Base-by-base conservation (phyloP, 2,329 filamentous ascomycete species). In the Talaromyces sp. region DNA sequence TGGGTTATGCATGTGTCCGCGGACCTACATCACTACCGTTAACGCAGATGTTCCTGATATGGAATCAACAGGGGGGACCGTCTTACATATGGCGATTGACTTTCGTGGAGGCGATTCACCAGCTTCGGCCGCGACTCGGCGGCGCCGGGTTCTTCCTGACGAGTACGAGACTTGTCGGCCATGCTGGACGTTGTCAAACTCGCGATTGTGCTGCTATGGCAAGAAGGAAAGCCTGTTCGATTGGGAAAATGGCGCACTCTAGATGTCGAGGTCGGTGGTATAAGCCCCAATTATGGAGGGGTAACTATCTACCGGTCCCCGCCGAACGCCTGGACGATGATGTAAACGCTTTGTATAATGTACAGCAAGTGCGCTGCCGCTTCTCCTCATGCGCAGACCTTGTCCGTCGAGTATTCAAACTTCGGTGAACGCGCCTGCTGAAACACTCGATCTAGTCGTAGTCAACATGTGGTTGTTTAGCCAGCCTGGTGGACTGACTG, bases 1-100 rank as follows among this genome's bases (percentile, higher is more conserved):
- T 1, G 88, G 87, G 73, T 96, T 96, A 68, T 89, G 81, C 73
- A 87, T 86, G 73, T 96, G 92, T 56, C 84, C 86, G 61, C 87
- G 86, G 51, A 94, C 85, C 83, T 86, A 64, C n/a, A 47, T 47
- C 1, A 14, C 10, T 23, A 47, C 14, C 33, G 42, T 42, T 50
- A 57, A 18, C 44, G 9, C 10, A 9, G 31, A 57, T 30, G 62
- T 31, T 36, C 52, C 51, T 28, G 16, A n/a, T 33, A 36, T 54
- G 33, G 40, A 34, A n/a, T 16, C 3, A 36, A 16, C 8, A 40
- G 36, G 27, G 12, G 27, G 27, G 12, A 23, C 42, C 34, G 40
- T 73, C 81, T 76, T 71, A 89, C 87, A 78, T 90, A 90, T 61
- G 87, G 87, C 67, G 86, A 89, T 68, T 83, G 82, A 73, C 85